These are phyloP conservation scores for Pisolithus tinctorius DNA, from an alignment of 768 basidiomycete species.

Conservation along the genomic window DNA sequence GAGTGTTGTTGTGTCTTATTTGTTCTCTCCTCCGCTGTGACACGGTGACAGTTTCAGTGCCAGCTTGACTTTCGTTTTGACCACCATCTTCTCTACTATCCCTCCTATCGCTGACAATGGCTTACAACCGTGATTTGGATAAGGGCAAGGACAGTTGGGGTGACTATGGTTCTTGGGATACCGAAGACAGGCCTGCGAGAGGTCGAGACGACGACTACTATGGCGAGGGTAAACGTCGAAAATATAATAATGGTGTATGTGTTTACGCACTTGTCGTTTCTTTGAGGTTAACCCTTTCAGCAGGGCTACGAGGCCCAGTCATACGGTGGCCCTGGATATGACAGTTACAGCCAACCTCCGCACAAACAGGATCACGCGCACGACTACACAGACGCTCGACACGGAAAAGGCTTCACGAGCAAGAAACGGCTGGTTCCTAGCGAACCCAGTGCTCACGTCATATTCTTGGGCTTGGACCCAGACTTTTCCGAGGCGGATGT, in stretches of 20 bases:
- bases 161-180: constrained; percentile 38
- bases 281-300: constrained; percentile 7
- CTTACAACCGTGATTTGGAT: constrained; percentile 85
- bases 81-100: constrained; percentile 16
- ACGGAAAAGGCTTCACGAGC: constrained; percentile 33
- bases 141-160: constrained; percentile 62
- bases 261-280: neutral
- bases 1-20: constrained; percentile 25
- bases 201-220: constrained; percentile 64
- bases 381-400: constrained; percentile 47
- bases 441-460: constrained; percentile 87
- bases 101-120: constrained; percentile 35
- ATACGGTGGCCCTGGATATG: constrained; percentile 42
- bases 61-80: constrained; percentile 10
- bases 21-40: constrained; percentile 11
- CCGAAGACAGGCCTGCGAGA: constrained; percentile 35
- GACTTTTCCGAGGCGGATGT: constrained; percentile 94
- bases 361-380: constrained; percentile 32
- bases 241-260: constrained; percentile 71
- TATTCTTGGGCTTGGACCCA: constrained; percentile 89
- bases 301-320: constrained; percentile 50
- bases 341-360: constrained; percentile 31
- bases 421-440: constrained; percentile 81
- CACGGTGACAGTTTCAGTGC: neutral
- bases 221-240: constrained; percentile 70